Evolutionary conservation across 495 filamentous ascomycete genomes (phyloP).

Genomic region (Penicillium longicatenatum): DNA sequence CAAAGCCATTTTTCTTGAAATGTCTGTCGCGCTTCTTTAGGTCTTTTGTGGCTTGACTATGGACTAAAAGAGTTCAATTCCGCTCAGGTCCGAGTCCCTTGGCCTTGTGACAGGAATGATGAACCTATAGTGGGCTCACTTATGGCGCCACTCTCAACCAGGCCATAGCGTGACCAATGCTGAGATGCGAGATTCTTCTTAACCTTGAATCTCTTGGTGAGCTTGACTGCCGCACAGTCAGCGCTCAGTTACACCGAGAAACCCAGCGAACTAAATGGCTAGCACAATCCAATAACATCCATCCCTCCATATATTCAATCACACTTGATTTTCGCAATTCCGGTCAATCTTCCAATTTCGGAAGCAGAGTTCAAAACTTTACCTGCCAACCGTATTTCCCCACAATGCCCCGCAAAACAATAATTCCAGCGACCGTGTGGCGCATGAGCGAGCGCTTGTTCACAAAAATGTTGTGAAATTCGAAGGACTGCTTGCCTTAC

Average conservation of each 20-base stretch:
- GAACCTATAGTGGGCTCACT: not conserved
- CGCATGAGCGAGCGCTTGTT: conserved; percentile 2
- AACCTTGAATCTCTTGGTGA: not conserved
- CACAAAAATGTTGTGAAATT: not conserved
- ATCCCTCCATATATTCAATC: conserved; percentile 2
- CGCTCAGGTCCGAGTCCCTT: not conserved
- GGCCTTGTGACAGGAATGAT: not conserved
- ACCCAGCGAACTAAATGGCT: conserved; percentile 1
- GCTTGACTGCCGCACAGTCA: not conserved
- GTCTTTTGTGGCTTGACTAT: not conserved
- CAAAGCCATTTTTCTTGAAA: not conserved
- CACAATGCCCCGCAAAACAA: conserved; percentile 10
- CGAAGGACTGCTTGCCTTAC: not conserved
- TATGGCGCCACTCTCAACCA: not conserved
- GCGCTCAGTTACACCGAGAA: conserved; percentile 13
- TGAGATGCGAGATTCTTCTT: not conserved
- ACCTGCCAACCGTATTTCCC: conserved; percentile 6
- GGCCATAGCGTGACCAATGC: not conserved
- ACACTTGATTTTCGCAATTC: not conserved
- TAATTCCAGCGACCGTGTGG: conserved; percentile 13
- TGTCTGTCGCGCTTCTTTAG: not conserved
- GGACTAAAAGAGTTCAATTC: not conserved
- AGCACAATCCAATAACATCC: conserved; percentile 4
- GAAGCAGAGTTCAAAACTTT: not conserved
- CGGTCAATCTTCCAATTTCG: conserved; percentile 6